These are phyloP conservation scores for Colletotrichum sp. DNA, from an alignment of 2,329 filamentous ascomycete genomes.

Conservation along the genomic window DNA sequence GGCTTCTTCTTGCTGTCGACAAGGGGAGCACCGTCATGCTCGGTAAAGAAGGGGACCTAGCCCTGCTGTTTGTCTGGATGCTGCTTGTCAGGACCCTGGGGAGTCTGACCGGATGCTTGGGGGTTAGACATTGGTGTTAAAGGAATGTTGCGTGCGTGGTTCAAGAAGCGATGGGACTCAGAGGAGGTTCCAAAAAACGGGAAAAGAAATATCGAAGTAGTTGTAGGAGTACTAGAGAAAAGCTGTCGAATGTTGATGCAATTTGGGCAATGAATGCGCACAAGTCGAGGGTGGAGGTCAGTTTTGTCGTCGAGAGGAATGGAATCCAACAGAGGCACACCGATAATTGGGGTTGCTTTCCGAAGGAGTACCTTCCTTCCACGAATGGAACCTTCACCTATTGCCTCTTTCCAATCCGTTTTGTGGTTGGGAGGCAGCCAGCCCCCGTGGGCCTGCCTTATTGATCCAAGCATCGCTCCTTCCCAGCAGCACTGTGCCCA, in stretches of 20 bases:
- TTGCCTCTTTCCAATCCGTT: background rate
- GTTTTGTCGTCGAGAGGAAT: background rate
- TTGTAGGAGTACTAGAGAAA: background rate
- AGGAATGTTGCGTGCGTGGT: too few species aligned
- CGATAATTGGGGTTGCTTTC: background rate
- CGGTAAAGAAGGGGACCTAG: constrained; percentile 13
- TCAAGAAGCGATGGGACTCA: background rate
- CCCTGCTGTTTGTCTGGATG: background rate
- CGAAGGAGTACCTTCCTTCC: background rate
- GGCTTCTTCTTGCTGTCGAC: background rate
- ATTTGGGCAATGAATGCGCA: background rate
- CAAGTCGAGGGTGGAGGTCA: background rate
- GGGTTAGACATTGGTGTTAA: background rate
- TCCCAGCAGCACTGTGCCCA: background rate
- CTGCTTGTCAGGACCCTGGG: background rate
- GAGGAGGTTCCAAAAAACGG: background rate
- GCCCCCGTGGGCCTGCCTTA: background rate
- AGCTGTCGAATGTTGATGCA: accelerated
- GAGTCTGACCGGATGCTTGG: background rate
- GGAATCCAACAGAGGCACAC: background rate
- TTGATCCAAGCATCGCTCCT: background rate
- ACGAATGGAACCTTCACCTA: background rate
- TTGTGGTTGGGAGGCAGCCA: background rate
- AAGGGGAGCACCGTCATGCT: constrained; percentile 3
- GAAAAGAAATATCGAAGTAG: background rate